Base-by-base conservation (phyloP, 495 filamentous ascomycete genomes). In the Aspergillus asperescens region DNA sequence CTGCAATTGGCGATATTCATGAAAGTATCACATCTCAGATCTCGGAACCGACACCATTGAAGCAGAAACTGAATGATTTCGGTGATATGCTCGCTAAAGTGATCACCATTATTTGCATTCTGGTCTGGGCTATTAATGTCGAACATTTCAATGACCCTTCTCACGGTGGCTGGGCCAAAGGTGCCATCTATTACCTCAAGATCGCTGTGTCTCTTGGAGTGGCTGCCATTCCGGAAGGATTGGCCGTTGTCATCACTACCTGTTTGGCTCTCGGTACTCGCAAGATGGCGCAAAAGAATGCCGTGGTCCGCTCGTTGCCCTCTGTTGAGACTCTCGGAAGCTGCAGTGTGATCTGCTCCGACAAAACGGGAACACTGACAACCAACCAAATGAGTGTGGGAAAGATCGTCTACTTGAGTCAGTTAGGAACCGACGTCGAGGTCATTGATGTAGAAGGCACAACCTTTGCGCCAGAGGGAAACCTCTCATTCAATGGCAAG, bases 341-440 rank as follows among this genome's bases (percentile, higher is more conserved):
- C 79, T 99, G 94, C 77, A 97, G 93, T 63, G 90, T 99, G 48
- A 95, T 99, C 64, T 99, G 94, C 74, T 99, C 94, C n/a, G 94
- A 99, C 74, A 99, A 99, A 77, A 99, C 94, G 1, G 94, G 94
- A 56, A 99, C 94, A 19, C 72, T 99, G 64, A 99, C 94, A 22
- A 99, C 94, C 29, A 99, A 97, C 73, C 90, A 99, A 71, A 99
- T 99, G 94, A 96, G 93, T 62, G 94, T 96, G 47, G 92, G 83
- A 66, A 95, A 91, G 71, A 77, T 96, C 34, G 87, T 96, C 24
- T 88, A 88, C 64, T 73, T 99, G 60, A 84, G 77, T 58, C 77
- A 83, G 52, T 73, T 80, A 45, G 90, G 89, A 31, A 78, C 75
- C 42, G 84, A 81, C 35, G 70, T 99, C 13, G 89, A 95, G 60